These are phyloP conservation scores for Bonia amplexicaulis DNA, from an alignment of 176 grass and related monocot species.

Conservation along the genomic window DNA sequence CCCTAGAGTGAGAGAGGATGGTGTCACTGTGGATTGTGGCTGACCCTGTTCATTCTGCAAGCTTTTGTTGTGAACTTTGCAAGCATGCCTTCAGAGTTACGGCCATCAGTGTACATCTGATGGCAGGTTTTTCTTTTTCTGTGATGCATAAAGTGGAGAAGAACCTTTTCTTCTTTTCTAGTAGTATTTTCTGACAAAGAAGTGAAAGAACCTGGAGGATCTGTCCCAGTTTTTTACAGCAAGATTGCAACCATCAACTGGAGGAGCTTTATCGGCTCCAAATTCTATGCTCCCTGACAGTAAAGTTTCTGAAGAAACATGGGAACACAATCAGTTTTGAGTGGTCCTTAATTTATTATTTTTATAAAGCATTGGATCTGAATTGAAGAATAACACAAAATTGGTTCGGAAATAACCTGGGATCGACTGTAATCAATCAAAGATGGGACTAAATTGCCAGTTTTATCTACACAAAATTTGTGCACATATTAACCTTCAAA, in stretches of 20 bases:
- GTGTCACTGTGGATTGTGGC: neutral
- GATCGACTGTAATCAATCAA: neutral
- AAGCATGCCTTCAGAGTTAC: neutral
- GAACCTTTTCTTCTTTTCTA: slow-evolving; percentile 1
- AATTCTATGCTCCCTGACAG: neutral
- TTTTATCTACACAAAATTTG: neutral
- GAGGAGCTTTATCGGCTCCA: neutral
- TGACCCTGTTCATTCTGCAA: neutral
- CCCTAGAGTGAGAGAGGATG: neutral
- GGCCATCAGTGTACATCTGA: neutral
- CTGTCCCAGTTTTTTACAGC: neutral
- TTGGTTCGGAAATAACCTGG: neutral
- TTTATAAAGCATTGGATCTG: neutral
- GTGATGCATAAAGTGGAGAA: neutral
- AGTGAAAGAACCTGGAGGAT: slow-evolving; percentile 24
- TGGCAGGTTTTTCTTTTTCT: neutral
- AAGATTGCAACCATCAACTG: neutral
- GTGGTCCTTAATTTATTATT: neutral
- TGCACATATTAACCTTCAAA: neutral
- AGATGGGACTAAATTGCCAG: neutral
- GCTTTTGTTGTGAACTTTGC: neutral
- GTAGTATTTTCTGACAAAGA: slow-evolving; percentile 32
- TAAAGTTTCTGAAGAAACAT: neutral
- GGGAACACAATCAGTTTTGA: neutral
- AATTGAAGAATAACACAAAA: neutral